Evolutionary conservation across 2,329 filamentous ascomycete species (phyloP), one percentile per base, ranked within the genome.

Genomic region (Colletotrichum sp.): DNA sequence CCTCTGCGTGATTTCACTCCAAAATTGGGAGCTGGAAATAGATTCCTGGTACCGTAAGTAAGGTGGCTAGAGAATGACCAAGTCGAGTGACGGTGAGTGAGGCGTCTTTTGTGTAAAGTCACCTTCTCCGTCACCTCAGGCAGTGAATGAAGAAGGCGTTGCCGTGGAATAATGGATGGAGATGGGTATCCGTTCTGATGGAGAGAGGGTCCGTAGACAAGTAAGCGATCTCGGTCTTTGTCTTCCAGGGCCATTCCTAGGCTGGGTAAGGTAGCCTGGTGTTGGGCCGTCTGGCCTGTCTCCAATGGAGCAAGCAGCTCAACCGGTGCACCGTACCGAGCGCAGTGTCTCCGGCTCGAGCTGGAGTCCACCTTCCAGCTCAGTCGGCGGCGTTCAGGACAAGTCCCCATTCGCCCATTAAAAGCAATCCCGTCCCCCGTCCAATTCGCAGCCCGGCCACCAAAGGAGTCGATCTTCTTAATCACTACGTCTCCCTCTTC

Each of bases 331-430:
- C 71, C 64, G 36, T 44, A 68, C 66, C 66, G 59, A 74, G 67
- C 32, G 24, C 60, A 74, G 72, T 34, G 66, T 32, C 67, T 70
- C 72, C 67, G 72, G 72, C 66, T 74, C 69, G 72, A 68, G 71
- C 66, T 74, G 36, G 72, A 74, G 72, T 71, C 72, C 72, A 75
- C 69, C 69, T 72, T 49, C 63, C 57, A 52, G 44, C 44, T 52
- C n/a, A 52, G 68, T 71, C 21, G 34, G 28, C 57, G 57, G 44
- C 59, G 34, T 67, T 26, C 21, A 44, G 63, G 59, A 24, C 57
- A 68, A 73, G 34, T 76, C 74, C 74, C 74, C 74, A 76, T 76
- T 74, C 71, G 74, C n/a, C 70, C 74, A 74, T 73, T 66, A 69
- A 76, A 74, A 64, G 74, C 74, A 74, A 69, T 74, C 74, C 74